Evolutionary conservation across 148 eudicot species (phyloP).

Genomic region (Tetragonia tetragonoides): DNA sequence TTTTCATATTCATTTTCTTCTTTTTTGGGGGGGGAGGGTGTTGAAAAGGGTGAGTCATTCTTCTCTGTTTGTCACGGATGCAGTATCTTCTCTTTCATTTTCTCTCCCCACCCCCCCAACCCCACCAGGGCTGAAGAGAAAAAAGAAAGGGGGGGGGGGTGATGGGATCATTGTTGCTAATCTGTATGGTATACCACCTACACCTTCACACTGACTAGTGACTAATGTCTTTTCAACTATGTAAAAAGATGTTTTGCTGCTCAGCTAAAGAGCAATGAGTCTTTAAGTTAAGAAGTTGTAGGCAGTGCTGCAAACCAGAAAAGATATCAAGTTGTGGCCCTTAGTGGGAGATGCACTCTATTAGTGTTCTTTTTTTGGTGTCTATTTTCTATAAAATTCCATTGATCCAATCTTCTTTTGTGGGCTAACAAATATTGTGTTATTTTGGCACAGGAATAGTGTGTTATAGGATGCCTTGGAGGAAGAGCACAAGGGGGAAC

Average conservation of each 20-base stretch:
- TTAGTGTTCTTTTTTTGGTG: not conserved
- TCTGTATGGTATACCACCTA: too few species aligned
- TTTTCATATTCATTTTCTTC: too few species aligned
- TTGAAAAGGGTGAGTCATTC: not conserved
- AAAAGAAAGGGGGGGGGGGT: too few species aligned
- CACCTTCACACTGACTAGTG: too few species aligned
- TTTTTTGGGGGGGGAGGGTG: not conserved
- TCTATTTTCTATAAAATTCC: not conserved
- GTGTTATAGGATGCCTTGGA: not conserved
- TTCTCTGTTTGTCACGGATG: not conserved
- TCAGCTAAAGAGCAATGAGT: not conserved
- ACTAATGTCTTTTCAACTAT: too few species aligned
- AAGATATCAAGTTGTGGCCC: not conserved
- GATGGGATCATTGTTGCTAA: too few species aligned
- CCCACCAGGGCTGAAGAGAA: too few species aligned
- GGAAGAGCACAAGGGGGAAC: conserved; percentile 12
- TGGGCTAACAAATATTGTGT: conserved; percentile 1
- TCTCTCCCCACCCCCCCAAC: not conserved
- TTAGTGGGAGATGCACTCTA: not conserved
- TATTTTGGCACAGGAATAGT: conserved; percentile 15
- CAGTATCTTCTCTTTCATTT: not conserved
- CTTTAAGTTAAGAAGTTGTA: too few species aligned
- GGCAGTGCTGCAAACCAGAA: too few species aligned
- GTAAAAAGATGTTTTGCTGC: not conserved
- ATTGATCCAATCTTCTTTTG: not conserved